These are phyloP conservation scores for Micractinium conductrix DNA, from an alignment of 139 green algal species.

Conservation along the genomic window DNA sequence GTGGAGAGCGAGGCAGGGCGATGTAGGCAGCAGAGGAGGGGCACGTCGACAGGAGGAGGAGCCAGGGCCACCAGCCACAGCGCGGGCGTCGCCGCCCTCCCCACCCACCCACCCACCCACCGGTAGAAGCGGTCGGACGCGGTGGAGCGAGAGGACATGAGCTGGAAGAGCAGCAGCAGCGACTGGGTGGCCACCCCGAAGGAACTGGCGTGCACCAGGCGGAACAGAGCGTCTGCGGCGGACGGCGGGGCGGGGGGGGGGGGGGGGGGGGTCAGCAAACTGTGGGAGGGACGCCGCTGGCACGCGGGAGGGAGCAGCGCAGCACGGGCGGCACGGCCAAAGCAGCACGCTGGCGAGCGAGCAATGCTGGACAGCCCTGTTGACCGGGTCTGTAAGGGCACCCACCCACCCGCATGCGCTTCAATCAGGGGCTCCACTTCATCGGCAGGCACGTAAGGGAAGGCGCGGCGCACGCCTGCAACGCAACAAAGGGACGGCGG, in stretches of 20 bases:
- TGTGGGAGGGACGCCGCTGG: background rate
- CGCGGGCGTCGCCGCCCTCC: too few relatives aligned
- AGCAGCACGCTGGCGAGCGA: background rate
- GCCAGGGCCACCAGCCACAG: too few relatives aligned
- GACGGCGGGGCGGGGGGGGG: background rate
- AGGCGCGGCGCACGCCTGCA: conserved; percentile 88
- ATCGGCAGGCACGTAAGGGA: conserved; percentile 84
- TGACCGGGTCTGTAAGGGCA: too few relatives aligned
- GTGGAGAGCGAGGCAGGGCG: too few relatives aligned
- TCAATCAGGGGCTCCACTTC: conserved; percentile 74
- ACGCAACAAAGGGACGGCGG: background rate
- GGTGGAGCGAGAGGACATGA: conserved; percentile 67
- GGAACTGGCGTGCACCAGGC: conserved; percentile 84
- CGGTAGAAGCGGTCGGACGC: conserved; percentile 90
- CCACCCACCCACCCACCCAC: conserved; percentile 5
- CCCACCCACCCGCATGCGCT: conserved; percentile 50
- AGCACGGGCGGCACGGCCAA: background rate
- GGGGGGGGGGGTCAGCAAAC: too few relatives aligned
- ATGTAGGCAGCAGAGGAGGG: too few relatives aligned
- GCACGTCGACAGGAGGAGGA: too few relatives aligned
- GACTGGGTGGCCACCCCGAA: conserved; percentile 88
- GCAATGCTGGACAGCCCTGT: too few relatives aligned
- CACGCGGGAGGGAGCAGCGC: too few relatives aligned
- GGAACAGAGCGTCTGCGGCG: conserved; percentile 82
- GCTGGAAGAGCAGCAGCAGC: conserved; percentile 91